phyloP scores from a whole-genome alignment of 495 filamentous ascomycete genomes.

The Oleoguttula mirabilis region DNA sequence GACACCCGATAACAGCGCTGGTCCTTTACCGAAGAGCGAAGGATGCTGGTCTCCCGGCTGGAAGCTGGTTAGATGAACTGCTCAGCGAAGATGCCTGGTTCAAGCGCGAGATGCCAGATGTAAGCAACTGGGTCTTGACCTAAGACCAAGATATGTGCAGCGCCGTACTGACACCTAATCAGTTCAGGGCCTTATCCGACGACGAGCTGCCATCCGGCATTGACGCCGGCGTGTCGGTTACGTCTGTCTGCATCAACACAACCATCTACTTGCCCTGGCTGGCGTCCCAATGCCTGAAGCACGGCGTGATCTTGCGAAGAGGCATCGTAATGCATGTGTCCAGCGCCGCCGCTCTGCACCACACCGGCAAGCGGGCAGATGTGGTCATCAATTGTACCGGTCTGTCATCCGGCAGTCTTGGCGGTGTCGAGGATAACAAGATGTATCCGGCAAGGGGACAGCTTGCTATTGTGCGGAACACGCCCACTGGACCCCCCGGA shows the following conservation, averaged over 20 bases:
- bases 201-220: slow-evolving; percentile 46
- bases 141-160: no score
- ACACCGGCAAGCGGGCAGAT: slow-evolving; percentile 49
- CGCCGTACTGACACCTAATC: neutral
- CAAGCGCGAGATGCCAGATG: slow-evolving; percentile 59
- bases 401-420: slow-evolving; percentile 56
- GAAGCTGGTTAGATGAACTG: slow-evolving; percentile 48
- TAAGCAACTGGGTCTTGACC: no score
- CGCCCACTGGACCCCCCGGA: slow-evolving; percentile 44
- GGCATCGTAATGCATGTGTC: slow-evolving; percentile 54
- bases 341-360: slow-evolving; percentile 55
- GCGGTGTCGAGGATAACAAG: slow-evolving; percentile 66
- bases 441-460: slow-evolving; percentile 76
- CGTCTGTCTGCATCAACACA: slow-evolving; percentile 82
- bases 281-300: slow-evolving; percentile 56
- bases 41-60: slow-evolving; percentile 40
- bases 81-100: slow-evolving; percentile 70
- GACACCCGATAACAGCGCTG: no score
- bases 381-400: slow-evolving; percentile 84
- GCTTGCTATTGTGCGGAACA: slow-evolving; percentile 78
- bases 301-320: slow-evolving; percentile 54
- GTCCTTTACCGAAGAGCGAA: slow-evolving; percentile 55
- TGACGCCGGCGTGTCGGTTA: slow-evolving; percentile 59
- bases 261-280: slow-evolving; percentile 81
- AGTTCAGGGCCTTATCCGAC: slow-evolving; percentile 32